Evolutionary conservation across 169 alveolate species (phyloP), one percentile per base, ranked within the genome.

Genomic region (Plasmodium vivax): DNA sequence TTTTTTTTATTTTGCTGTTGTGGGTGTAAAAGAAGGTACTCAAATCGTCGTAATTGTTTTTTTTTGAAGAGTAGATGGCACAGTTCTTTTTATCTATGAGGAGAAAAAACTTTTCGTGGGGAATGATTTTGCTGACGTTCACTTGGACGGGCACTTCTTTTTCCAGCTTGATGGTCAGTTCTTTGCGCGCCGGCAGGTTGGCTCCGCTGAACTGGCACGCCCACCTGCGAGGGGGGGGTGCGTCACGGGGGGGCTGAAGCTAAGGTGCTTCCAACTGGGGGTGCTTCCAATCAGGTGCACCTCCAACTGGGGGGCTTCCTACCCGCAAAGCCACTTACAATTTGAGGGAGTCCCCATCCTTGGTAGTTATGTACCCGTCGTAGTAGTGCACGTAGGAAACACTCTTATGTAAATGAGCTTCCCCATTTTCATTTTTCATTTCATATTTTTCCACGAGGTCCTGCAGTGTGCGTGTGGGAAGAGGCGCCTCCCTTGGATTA

Each of bases 1-100:
- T 77, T 77, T 56, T 87, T 43, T 87, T 87, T 75, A 87, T 87
- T 58, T 41, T 54, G 71, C 93, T 87, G 19, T 87, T 87, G 32
- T 87, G 93, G 36, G 72, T 77, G 32, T 87, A 75, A 23, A 75
- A 87, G 2, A 87, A 87, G 75, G 81, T 87, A 27, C 87, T 84
- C 56, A 87, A 54, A 75, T 87, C 93, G 3, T 36, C 87, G 72
- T 87, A 87, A n/a, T 87, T 77, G 77, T 87, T 87, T 38, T 77
- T 87, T 58, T 71, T 41, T 5, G 82, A 87, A 36, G 87, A 23
- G 77, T 87, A 87, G 32, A 87, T 77, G 38, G 77, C 68, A 43
- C 82, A 51, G 62, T 87, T 87, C 16, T 77, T 87, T 45, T 87
- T 87, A 10, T 87, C 93, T 0, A 87, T 19, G 4, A 87, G 54